phyloP scores from a whole-genome alignment of 1,284 basidiomycete species.

The Moniliella sp. region DNA sequence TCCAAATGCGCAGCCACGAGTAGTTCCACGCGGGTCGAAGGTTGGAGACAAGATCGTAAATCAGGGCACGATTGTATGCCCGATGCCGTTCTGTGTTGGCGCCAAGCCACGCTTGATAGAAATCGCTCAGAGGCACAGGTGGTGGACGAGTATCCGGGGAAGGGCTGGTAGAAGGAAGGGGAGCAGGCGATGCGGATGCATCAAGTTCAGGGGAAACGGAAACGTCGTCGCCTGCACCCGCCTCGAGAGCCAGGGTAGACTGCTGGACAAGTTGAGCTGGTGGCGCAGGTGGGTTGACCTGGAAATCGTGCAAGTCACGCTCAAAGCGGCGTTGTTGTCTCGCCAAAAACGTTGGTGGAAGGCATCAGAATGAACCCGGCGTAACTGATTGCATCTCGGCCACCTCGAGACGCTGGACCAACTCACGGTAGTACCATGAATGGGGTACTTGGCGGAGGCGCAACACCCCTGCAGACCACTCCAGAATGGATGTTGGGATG shows the following conservation, averaged over 20 bases:
- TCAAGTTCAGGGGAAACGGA: no score
- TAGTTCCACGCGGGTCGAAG: no score
- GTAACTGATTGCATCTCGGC: conserved; percentile 18
- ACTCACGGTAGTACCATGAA: conserved; percentile 11
- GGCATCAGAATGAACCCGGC: conserved; percentile 14
- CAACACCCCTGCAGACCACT: no score
- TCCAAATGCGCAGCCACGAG: no score
- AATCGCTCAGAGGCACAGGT: no score
- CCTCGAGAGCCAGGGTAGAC: neutral
- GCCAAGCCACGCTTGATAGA: conserved; percentile 26
- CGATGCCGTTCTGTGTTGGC: conserved; percentile 15
- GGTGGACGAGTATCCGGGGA: no score
- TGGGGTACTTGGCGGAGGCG: no score
- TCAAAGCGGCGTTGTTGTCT: conserved; percentile 28
- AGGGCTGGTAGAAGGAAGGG: no score
- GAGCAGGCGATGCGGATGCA: no score
- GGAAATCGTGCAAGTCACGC: conserved; percentile 11
- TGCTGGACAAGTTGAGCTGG: neutral
- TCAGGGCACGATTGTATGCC: conserved; percentile 22
- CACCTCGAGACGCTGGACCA: conserved; percentile 12
- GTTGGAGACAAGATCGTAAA: no score
- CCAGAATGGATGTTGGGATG: no score
- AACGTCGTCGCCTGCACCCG: neutral
- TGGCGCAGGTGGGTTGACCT: no score
- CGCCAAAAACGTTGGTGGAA: conserved; percentile 31